Evolutionary conservation across 1,139 yeast species (phyloP).

Genomic region (Kodamaea plutei): DNA sequence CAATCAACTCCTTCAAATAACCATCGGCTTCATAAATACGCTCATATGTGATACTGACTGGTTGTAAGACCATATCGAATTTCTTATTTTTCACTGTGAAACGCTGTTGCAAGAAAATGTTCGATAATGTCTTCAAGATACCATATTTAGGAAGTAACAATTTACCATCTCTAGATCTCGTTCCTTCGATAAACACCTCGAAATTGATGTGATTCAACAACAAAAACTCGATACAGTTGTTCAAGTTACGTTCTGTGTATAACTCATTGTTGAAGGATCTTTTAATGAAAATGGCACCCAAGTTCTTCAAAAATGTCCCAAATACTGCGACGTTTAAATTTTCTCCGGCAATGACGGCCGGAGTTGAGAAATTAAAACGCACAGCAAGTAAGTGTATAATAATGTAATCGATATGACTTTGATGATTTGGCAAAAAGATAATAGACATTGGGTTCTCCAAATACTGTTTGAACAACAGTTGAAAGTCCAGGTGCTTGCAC

Average conservation of each 20-base stretch:
- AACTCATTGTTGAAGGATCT: conserved; percentile 47
- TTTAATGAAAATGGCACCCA: conserved; percentile 48
- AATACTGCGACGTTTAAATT: conserved; percentile 61
- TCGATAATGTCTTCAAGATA: conserved; percentile 48
- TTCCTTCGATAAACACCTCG: conserved; percentile 66
- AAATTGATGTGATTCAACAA: conserved; percentile 49
- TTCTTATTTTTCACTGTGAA: conserved; percentile 41
- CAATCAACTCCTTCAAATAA: conserved; percentile 57
- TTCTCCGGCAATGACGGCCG: conserved; percentile 66
- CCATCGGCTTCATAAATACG: conserved; percentile 65
- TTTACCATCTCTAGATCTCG: conserved; percentile 65
- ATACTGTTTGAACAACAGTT: conserved; percentile 28
- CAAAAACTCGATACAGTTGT: conserved; percentile 51
- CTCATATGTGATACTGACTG: conserved; percentile 61
- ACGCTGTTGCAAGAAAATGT: conserved; percentile 43
- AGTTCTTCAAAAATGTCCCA: conserved; percentile 42
- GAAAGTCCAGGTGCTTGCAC: conserved; percentile 34
- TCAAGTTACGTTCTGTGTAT: conserved; percentile 54
- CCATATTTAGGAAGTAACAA: conserved; percentile 63
- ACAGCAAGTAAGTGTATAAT: conserved; percentile 56
- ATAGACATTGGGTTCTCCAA: conserved; percentile 42
- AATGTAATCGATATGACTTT: conserved; percentile 64
- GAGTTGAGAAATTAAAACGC: conserved; percentile 54
- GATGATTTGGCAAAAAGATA: conserved; percentile 50
- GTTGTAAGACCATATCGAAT: conserved; percentile 46